These are phyloP conservation scores for Cytospora piceae DNA, from an alignment of 2,329 filamentous ascomycete species.

Conservation along the genomic window DNA sequence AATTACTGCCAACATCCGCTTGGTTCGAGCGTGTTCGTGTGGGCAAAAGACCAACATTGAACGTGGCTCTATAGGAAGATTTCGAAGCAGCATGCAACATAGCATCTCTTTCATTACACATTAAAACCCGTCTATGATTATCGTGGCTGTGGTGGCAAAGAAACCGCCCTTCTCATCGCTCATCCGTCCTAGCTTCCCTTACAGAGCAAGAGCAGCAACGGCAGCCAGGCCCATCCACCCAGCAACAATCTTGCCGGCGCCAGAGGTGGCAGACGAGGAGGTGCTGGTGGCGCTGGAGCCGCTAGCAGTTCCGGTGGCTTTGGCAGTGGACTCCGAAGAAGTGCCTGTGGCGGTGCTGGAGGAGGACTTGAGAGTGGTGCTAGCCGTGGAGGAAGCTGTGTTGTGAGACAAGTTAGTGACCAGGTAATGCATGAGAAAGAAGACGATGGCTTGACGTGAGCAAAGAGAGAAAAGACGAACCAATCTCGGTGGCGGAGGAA, in stretches of 20 bases:
- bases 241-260: constrained; percentile 27
- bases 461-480: constrained; percentile 12
- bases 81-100: constrained; percentile 7
- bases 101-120: constrained; percentile 26
- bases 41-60: neutral
- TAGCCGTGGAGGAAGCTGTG: constrained; percentile 18
- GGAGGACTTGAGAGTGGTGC: neutral
- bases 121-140: constrained; percentile 20
- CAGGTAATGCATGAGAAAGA: neutral
- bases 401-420: neutral
- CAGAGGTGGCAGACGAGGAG: constrained; percentile 22
- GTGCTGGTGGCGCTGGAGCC: constrained; percentile 11
- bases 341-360: constrained; percentile 3
- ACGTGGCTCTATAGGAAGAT: neutral
- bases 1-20: neutral
- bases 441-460: neutral
- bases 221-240: constrained; percentile 26
- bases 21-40: neutral
- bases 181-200: neutral
- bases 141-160: neutral
- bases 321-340: constrained; percentile 10
- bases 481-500: constrained; percentile 9
- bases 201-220: constrained; percentile 29
- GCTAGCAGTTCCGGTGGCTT: constrained; percentile 8
- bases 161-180: neutral